These are phyloP conservation scores for Xylaria grammica DNA, from an alignment of 495 filamentous ascomycete species.

Conservation along the genomic window DNA sequence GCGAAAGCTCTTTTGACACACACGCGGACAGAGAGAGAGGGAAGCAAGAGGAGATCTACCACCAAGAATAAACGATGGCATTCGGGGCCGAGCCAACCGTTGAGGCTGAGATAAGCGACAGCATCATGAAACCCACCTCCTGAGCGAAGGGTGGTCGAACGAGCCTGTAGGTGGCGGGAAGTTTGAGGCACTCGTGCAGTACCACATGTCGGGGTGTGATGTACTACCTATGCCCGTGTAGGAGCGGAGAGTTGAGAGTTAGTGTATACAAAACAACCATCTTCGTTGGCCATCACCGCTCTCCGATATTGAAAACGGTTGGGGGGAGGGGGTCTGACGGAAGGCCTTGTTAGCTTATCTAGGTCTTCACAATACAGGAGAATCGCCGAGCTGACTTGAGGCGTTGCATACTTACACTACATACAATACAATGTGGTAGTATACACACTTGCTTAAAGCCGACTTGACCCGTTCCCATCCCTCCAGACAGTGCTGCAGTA, in stretches of 20 bases:
- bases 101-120: slow-evolving; percentile 23
- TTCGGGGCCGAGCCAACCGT: slow-evolving; percentile 9
- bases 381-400: slow-evolving; percentile 1
- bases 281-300: slow-evolving; percentile 10
- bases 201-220: too few species aligned
- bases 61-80: neutral
- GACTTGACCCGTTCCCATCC: too few species aligned
- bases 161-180: neutral
- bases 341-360: too few species aligned
- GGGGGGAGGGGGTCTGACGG: too few species aligned
- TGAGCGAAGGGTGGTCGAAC: neutral
- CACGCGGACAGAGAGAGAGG: neutral
- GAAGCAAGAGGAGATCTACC: neutral
- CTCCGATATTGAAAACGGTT: neutral
- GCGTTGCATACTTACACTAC: neutral
- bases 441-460: too few species aligned
- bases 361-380: too few species aligned
- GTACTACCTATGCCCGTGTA: too few species aligned
- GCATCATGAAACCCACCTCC: slow-evolving; percentile 11
- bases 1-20: neutral
- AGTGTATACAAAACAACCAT: neutral
- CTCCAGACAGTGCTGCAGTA: too few species aligned
- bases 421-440: too few species aligned
- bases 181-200: neutral
- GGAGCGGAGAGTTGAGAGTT: too few species aligned